Evolutionary conservation across 106 monocot genomes (phyloP), one percentile per base, ranked within the genome.

Genomic region (Acorus calamus): DNA sequence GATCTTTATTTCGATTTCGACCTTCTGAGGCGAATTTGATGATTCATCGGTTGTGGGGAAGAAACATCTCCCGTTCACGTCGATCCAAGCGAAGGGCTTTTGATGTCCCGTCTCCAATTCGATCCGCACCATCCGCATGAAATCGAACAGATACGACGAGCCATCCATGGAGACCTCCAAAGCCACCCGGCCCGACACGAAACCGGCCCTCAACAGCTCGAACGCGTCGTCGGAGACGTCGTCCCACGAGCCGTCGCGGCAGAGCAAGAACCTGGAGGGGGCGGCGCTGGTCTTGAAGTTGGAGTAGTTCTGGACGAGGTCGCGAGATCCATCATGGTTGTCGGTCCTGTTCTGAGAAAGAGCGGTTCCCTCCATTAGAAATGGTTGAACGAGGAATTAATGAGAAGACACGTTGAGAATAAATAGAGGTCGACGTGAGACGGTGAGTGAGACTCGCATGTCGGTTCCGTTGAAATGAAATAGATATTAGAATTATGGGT

Each of bases 31-130:
- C 46, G 2, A 3, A 56, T 5, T n/a, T 73, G 8, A 63, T 47
- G 7, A 46, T 50, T 4, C 7, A 2, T 13, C 6, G 28, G 28
- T 28, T 28, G 28, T 66, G 6, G 92, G 93, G 61, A 93, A 93
- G 64, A 86, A 89, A 56, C 85, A 74, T n/a, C 54, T 64, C 49
- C 81, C 83, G 10, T 60, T 14, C 2, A 50, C 70, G 61, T 93
- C 93, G 62, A 86, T 83, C 93, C 93, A 93, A 0, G 71, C 85
- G 6, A 93, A 56, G 0, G 71, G 69, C 53, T 66, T 64, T 51
- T 10, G 47, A 9, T 3, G 45, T 2, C 66, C 56, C 6, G 81
- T 89, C 7, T 11, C 52, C 49, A 49, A 7, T 14, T 89, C 72
- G 7, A 76, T 75, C 74, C 50, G 60, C 5, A 44, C 14, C 86